phyloP scores from a whole-genome alignment of 495 filamentous ascomycete genomes.

The Chaetomium cochliodes region DNA sequence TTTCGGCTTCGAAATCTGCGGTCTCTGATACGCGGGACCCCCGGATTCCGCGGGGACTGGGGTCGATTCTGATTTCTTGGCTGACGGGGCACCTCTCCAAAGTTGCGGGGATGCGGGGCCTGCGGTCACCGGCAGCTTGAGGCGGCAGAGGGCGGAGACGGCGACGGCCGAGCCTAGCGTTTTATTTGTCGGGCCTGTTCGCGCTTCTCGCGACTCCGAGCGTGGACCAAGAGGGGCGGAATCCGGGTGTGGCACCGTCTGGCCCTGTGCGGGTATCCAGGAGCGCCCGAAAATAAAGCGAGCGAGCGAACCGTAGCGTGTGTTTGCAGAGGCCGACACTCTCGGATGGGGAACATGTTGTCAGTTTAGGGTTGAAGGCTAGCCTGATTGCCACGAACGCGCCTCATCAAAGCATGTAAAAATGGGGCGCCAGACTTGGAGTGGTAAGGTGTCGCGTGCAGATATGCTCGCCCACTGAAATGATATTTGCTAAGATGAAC shows the following conservation, averaged over 20 bases:
- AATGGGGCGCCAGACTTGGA: not conserved
- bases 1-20: constrained; percentile 18
- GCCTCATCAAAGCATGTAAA: not conserved
- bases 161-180: constrained; percentile 8
- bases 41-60: constrained; percentile 9
- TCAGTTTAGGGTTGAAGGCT: not conserved
- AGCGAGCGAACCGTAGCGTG: not conserved
- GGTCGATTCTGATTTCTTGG: constrained; percentile 22
- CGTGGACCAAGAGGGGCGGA: not conserved
- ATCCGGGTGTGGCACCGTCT: not conserved
- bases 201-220: constrained; percentile 29
- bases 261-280: not conserved
- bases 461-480: not conserved
- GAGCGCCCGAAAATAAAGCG: constrained; percentile 1
- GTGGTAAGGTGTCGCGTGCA: not conserved
- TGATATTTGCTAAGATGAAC: not conserved
- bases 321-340: not conserved
- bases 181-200: constrained; percentile 3
- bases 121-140: constrained; percentile 14
- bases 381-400: not conserved
- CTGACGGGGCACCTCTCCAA: constrained; percentile 13
- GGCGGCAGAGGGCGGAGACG: constrained; percentile 20
- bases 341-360: not conserved
- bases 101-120: constrained; percentile 24
- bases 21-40: constrained; percentile 17